Evolutionary conservation across 345 rosid genomes (phyloP), one percentile per base, ranked within the genome.

Genomic region (Turritis glabra): DNA sequence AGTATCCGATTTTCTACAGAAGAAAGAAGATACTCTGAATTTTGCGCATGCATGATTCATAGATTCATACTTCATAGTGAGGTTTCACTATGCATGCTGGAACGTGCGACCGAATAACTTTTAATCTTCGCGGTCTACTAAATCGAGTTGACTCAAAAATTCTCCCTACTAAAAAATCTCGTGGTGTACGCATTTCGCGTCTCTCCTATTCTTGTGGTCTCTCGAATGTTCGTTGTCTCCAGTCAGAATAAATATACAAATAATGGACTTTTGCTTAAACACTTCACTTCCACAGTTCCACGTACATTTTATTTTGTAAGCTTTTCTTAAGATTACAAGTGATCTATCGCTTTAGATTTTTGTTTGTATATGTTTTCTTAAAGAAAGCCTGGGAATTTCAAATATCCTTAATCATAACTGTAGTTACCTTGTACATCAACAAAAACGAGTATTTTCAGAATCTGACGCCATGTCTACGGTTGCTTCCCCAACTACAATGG

Each of bases 401-500:
- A 9, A 17, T 4, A 25, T 26, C 19, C 33, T 1, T 53, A 53
- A 14, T 7, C 15, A 22, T 4, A 9, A n/a, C 3, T 25, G 23
- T 40, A 12, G 7, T 2, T 13, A 21, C 15, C 27, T 29, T 47
- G 14, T 27, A 17, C 17, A 26, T 43, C 23, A 43, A 43, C 25
- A n/a, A 26, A n/a, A 63, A 44, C 27, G 27, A 64, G 18, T 23
- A 47, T 5, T 6, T 40, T 41, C 62, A 38, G 33, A 52, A 67
- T 10, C 48, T 67, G 59, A 17, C 35, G 65, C 38, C 64, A 64
- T 54, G 11, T 60, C 46, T 59, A 41, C 13, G 62, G 75, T 74
- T 64, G 70, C 25, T 27, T 67, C 67, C 9, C 81, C 64, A 9
- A 83, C 71, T 43, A 79, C 64, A 47, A 50, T 77, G 74, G 82